phyloP scores from a whole-genome alignment of 331 rosid species.

The Stylosanthes scabra region DNA sequence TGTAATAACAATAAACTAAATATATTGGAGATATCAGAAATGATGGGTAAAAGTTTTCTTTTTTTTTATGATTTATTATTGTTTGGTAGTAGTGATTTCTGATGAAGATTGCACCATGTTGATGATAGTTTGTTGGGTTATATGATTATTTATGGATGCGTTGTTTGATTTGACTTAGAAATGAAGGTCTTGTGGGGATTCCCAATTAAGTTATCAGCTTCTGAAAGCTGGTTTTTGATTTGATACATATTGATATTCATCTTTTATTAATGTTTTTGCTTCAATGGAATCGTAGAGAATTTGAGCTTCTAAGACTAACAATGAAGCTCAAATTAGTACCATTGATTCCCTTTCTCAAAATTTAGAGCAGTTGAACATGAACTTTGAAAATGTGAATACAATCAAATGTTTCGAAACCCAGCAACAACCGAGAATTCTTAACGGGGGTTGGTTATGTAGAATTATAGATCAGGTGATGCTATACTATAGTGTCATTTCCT shows the following conservation, averaged over 20 bases:
- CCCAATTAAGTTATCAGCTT: background rate
- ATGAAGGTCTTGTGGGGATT: background rate
- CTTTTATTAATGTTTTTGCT: slow-evolving; percentile 3
- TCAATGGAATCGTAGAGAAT: background rate
- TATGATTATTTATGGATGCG: background rate
- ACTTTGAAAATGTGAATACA: background rate
- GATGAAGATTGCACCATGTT: background rate
- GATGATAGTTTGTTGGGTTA: background rate
- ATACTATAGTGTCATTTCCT: background rate
- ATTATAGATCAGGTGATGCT: background rate
- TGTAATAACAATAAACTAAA: background rate
- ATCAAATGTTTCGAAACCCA: background rate
- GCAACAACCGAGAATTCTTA: background rate
- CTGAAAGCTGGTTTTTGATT: background rate
- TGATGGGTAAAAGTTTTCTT: background rate
- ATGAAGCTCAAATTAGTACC: background rate
- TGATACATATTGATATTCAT: background rate
- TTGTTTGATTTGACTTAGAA: background rate
- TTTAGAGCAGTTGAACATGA: background rate
- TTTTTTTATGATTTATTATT: background rate
- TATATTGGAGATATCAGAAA: background rate
- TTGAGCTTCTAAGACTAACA: background rate
- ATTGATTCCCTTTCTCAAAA: background rate
- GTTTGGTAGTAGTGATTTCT: background rate
- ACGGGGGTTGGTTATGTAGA: background rate